Evolutionary conservation across 164 flowering plant species (phyloP), one percentile per base, ranked within the genome.

Genomic region (Pachysandra terminalis): DNA sequence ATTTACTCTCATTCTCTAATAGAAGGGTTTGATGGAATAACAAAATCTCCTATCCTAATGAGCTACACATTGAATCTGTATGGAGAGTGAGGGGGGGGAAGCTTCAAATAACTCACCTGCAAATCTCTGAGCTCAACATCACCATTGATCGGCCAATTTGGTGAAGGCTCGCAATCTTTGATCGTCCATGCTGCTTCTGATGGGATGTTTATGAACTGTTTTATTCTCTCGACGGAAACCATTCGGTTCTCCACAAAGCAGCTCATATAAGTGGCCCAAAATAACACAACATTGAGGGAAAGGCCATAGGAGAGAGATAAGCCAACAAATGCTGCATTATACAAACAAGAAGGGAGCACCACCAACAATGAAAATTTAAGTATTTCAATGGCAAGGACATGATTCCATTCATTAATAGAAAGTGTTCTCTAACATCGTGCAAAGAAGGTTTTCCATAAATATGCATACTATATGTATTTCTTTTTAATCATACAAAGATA

Each of bases 221-320:
- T 94, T 32, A 94, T 75, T 76, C 98, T 85, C 79, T 94, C 98
- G 40, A 90, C 96, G 2, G 98, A 91, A 57, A 94, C 96, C 98
- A 94, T 90, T 61, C 79, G 77, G 59, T 91, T 94, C 73, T 94
- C 98, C 57, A 90, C 77, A 56, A 85, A 79, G 75, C 98, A 94
- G 63, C 93, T 90, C 78, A 87, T 67, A 49, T 80, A 87, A 51
- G 85, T 72, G 23, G 90, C 83, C 74, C 74, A 90, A 74, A 83
- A 94, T 72, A 94, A 61, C 48, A 81, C 81, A 17, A 66, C 71
- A 63, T 91, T 91, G 72, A 94, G 89, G 49, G 98, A 90, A 59
- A 94, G 66, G 17, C 97, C 98, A 62, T 94, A 94, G 15, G 98
- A 94, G 27, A 94, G 93, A 22, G 96, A 79, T 48, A 94, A 79